Evolutionary conservation across 805 yeast species (phyloP).

Genomic region (Yarrowia osloensis): DNA sequence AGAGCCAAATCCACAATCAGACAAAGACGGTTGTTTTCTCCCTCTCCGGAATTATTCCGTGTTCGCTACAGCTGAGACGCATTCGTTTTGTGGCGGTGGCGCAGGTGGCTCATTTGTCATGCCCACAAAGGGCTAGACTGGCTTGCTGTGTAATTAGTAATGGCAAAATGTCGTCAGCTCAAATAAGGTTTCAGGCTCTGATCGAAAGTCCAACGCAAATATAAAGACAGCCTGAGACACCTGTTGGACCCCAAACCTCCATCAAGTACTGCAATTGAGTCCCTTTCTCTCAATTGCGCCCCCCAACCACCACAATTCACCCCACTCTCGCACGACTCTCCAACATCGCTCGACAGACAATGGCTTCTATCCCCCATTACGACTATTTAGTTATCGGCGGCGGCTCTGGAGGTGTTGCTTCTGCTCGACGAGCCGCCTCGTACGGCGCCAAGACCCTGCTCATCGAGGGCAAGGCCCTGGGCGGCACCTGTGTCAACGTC

Average conservation of each 20-base stretch:
- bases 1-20: too few species aligned
- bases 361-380: constrained; percentile 65
- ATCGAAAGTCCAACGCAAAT: too few species aligned
- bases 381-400: constrained; percentile 97
- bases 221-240: too few species aligned
- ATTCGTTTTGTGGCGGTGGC: constrained; percentile 9
- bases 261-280: not conserved
- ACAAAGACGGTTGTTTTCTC: too few species aligned
- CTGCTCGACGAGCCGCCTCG: constrained; percentile 90
- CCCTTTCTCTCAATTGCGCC: not conserved
- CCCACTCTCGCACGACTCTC: constrained; percentile 15
- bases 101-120: constrained; percentile 8
- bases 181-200: not conserved
- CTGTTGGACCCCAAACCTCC: too few species aligned
- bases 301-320: not conserved
- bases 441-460: constrained; percentile 87
- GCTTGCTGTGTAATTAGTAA: constrained; percentile 10
- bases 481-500: constrained; percentile 98
- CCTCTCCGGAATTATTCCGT: not conserved
- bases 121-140: not conserved
- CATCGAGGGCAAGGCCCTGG: constrained; percentile 77
- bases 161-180: not conserved
- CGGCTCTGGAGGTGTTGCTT: constrained; percentile 99
- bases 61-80: not conserved
- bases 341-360: constrained; percentile 33